Percentiles rank a stretch among this genome's conserved stretches.
Evolutionary conservation across 805 yeast species (phyloP).

Genomic region (Starmerella powellii): DNA sequence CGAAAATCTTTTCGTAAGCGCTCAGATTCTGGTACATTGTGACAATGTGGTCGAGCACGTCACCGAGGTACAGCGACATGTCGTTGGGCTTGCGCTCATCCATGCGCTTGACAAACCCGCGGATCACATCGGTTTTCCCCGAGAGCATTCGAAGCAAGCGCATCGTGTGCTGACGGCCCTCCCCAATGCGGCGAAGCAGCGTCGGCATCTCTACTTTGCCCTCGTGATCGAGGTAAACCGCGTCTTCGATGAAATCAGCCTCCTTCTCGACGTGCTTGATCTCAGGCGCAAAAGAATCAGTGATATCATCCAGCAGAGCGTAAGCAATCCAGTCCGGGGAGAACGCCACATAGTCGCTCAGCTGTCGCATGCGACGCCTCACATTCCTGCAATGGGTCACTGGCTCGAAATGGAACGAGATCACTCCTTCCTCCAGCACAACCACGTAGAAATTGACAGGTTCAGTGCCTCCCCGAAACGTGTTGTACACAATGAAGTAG

Average conservation of each 20-base stretch:
- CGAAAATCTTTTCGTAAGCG: conserved; percentile 84
- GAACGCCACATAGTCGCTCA: conserved; percentile 47
- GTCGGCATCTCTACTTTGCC: conserved; percentile 32
- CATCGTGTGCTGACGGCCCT: conserved; percentile 83
- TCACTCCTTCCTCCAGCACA: conserved; percentile 46
- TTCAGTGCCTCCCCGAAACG: conserved; percentile 52
- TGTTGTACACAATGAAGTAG: conserved; percentile 92
- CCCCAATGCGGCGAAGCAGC: conserved; percentile 76
- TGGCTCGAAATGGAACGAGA: conserved; percentile 49
- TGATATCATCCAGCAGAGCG: conserved; percentile 53
- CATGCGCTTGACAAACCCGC: conserved; percentile 89
- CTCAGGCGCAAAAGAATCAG: conserved; percentile 52
- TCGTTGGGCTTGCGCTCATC: conserved; percentile 71
- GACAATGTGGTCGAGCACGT: conserved; percentile 91
- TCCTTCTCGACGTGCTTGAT: conserved; percentile 47
- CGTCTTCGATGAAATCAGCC: conserved; percentile 58
- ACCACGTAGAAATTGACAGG: conserved; percentile 48
- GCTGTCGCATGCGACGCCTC: conserved; percentile 49
- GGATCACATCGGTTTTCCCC: conserved; percentile 91
- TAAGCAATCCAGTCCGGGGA: conserved; percentile 55
- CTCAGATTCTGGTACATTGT: conserved; percentile 90
- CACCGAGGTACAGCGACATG: conserved; percentile 83
- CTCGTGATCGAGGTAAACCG: conserved; percentile 63
- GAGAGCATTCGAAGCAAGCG: conserved; percentile 74
- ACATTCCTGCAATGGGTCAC: conserved; percentile 43